Base-by-base conservation (phyloP, 2,329 filamentous ascomycete species). In the Boeremia exigua region DNA sequence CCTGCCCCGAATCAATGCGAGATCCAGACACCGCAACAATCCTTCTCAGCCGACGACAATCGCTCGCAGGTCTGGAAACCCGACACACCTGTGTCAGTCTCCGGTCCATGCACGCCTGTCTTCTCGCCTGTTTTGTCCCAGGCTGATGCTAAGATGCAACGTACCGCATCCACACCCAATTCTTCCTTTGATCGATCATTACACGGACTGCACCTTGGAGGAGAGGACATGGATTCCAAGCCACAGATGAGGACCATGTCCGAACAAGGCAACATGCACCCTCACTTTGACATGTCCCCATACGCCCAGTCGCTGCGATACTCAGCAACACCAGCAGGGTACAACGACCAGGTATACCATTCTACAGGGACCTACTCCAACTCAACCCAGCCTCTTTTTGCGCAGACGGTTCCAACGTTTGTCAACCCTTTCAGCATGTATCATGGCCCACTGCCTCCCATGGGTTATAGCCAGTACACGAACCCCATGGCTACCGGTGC, bases 141-240 rank as follows among this genome's bases (percentile, higher is more conserved):
- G 12, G 48, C 48, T n/a, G 49, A 53, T 10, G 29, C 25, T 12
- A 36, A 46, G 33, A 46, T 53, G 39, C 23, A 45, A 30, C 39
- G 47, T 6, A 40, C 50, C n/a, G 17, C 42, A 25, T 50, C 55
- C 1, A 58, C 50, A 17, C 55, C 49, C 8, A 58, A 44, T 23
- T 52, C 51, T 1, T 58, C 51, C 3, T 58, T 61, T 44, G 56
- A 56, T 6, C 53, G 47, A 23, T 56, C 53, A 6, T 11, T 56
- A 19, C 47, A 56, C 4, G 47, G 47, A 7, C 37, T 56, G 30
- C 53, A 51, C n/a, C 25, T 56, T 6, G 38, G 33, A 12, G 53
- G 43, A 23, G 53, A 56, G 8, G 37, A 43, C 19, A 6, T 47
- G n/a, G 54, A 69, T 27, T 36, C 53, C 42, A 62, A 63, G 38